Percentiles rank a stretch among this genome's conserved stretches.
phyloP scores from a whole-genome alignment of 2,329 filamentous ascomycete genomes.

The Arachnomyces sp. region DNA sequence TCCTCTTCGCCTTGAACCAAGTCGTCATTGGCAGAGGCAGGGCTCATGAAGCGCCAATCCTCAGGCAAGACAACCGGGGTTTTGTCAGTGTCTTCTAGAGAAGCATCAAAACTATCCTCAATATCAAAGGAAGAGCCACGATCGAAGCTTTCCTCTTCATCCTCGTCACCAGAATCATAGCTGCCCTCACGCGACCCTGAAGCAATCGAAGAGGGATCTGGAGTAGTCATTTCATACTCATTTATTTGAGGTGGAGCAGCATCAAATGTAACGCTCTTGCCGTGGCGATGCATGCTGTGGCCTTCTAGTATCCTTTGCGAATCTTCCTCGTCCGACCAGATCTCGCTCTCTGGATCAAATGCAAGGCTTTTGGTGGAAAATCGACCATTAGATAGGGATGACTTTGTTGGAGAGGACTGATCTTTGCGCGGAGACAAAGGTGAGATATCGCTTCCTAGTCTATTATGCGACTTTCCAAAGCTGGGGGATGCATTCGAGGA shows the following conservation, averaged over 20 bases:
- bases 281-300: conserved; percentile 67
- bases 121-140: conserved; percentile 53
- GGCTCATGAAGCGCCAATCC: conserved; percentile 81
- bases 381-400: conserved; percentile 65
- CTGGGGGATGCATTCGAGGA: conserved; percentile 9
- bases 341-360: conserved; percentile 61
- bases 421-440: conserved; percentile 56
- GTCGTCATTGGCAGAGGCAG: conserved; percentile 50
- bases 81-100: conserved; percentile 90
- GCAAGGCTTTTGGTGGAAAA: conserved; percentile 52
- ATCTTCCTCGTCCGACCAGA: conserved; percentile 61
- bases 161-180: conserved; percentile 72
- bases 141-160: conserved; percentile 59
- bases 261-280: conserved; percentile 97
- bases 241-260: conserved; percentile 88
- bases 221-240: conserved; percentile 96
- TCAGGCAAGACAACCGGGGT: conserved; percentile 96
- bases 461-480: conserved; percentile 7
- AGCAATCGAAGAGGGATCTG: conserved; percentile 85
- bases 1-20: conserved; percentile 53
- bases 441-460: conserved; percentile 27
- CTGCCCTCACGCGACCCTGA: conserved; percentile 88
- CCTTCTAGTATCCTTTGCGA: conserved; percentile 56
- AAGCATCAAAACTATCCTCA: conserved; percentile 92
- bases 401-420: conserved; percentile 76